A percentile compares a stretch with the other conserved stretches of the same genome.
phyloP scores from a whole-genome alignment of 2,329 filamentous ascomycete species.

The Pseudopyricularia javanii region DNA sequence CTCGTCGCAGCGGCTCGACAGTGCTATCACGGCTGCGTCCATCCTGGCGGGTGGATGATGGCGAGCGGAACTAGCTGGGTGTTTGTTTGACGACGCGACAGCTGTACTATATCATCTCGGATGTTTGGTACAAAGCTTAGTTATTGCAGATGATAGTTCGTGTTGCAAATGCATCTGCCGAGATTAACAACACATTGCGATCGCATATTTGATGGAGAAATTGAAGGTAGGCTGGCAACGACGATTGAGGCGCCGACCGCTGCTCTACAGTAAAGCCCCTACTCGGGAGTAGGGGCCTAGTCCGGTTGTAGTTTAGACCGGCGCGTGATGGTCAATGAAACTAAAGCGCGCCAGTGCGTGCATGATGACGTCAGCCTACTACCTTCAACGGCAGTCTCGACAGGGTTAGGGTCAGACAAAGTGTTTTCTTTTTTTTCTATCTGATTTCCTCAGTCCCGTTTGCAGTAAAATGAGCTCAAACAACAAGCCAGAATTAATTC shows the following conservation, averaged over 20 bases:
- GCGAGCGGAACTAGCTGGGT: too few species aligned
- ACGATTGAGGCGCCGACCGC: not conserved
- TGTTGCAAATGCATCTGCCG: not conserved
- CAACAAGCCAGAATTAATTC: too few species aligned
- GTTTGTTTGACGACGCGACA: not conserved
- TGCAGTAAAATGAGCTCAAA: not conserved
- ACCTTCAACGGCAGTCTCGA: not conserved
- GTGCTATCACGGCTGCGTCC: constrained; percentile 15
- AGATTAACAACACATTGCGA: not conserved
- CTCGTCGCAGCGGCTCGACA: constrained; percentile 31
- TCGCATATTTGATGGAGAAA: not conserved
- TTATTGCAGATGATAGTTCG: not conserved
- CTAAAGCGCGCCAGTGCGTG: not conserved
- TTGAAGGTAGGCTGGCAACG: not conserved
- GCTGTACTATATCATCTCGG: not conserved
- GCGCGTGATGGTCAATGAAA: not conserved
- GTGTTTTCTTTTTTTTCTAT: not conserved
- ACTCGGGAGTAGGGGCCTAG: not conserved
- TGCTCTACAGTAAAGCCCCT: not conserved
- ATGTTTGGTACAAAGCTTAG: not conserved
- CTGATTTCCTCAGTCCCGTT: not conserved
- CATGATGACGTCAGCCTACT: not conserved
- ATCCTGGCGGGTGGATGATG: constrained; percentile 11
- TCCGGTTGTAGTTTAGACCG: not conserved
- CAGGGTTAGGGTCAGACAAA: not conserved